Evolutionary conservation across 768 basidiomycete species (phyloP).

Genomic region (Filobasidium wieringae): DNA sequence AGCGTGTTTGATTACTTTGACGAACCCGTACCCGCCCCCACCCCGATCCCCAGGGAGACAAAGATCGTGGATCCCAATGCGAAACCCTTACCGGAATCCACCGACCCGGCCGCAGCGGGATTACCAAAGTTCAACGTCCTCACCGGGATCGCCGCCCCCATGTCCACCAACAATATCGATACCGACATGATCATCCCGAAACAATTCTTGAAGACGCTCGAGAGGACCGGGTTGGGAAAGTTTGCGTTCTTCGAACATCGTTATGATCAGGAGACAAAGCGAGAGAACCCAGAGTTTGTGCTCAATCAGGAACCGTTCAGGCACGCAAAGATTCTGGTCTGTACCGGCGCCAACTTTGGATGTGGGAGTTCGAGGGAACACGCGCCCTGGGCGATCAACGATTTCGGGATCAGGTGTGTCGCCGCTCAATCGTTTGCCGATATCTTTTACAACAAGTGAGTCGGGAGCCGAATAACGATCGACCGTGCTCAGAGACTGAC

Average conservation of each 20-base stretch:
- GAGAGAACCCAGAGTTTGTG: slow-evolving; percentile 64
- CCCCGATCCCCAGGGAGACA: slow-evolving; percentile 5
- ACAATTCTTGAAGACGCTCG: slow-evolving; percentile 83
- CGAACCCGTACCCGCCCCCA: slow-evolving; percentile 51
- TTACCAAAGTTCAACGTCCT: slow-evolving; percentile 55
- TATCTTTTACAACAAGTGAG: slow-evolving; percentile 59
- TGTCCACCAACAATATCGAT: slow-evolving; percentile 74
- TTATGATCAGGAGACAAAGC: slow-evolving; percentile 63
- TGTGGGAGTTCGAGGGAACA: slow-evolving; percentile 85
- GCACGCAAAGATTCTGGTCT: slow-evolving; percentile 65
- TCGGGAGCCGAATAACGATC: neutral
- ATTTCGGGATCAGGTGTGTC: slow-evolving; percentile 79
- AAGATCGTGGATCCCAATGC: slow-evolving; percentile 34
- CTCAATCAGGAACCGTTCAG: slow-evolving; percentile 70
- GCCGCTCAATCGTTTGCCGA: slow-evolving; percentile 84
- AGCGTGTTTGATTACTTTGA: slow-evolving; percentile 67
- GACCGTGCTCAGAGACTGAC: neutral
- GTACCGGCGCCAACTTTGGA: slow-evolving; percentile 79
- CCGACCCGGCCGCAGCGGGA: slow-evolving; percentile 34
- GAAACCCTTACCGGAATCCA: slow-evolving; percentile 14
- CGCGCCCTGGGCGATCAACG: slow-evolving; percentile 57
- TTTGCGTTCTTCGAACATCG: slow-evolving; percentile 74
- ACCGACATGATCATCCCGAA: slow-evolving; percentile 93
- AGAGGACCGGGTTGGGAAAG: slow-evolving; percentile 72
- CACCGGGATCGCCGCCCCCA: slow-evolving; percentile 65